Conservation (phyloP, 208 protist genomes). For the Acanthamoeba healyi region DNA sequence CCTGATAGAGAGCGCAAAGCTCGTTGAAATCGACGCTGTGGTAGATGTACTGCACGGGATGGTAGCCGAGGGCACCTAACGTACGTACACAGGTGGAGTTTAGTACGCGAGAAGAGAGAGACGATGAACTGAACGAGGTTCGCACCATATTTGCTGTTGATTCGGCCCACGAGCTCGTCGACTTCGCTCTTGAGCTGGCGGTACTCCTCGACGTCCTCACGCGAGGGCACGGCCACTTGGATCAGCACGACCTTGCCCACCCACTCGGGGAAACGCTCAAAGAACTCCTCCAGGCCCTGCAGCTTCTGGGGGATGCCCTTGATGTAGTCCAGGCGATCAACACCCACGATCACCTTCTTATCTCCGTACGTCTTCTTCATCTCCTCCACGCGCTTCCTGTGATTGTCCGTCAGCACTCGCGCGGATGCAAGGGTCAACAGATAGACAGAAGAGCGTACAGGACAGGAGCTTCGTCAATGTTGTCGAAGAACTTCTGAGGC, state of each 20-base stretch:
- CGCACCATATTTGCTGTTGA: conserved; percentile 91
- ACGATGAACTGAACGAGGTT: conserved; percentile 86
- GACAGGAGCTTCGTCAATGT: conserved; percentile 75
- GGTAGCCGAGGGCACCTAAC: conserved; percentile 75
- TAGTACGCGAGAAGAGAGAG: conserved; percentile 89
- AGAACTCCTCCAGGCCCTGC: conserved; percentile 85
- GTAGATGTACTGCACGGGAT: conserved; percentile 88
- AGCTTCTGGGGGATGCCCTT: conserved; percentile 92
- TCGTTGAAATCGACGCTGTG: conserved; percentile 84
- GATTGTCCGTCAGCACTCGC: too few relatives aligned
- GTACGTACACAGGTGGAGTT: conserved; percentile 71
- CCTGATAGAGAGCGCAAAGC: conserved; percentile 86
- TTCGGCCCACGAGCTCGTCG: conserved; percentile 89
- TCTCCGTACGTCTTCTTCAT: conserved; percentile 85
- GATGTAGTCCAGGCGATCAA: conserved; percentile 93
- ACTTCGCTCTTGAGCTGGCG: conserved; percentile 86
- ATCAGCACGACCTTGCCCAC: conserved; percentile 87
- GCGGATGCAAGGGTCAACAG: too few relatives aligned
- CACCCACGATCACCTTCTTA: conserved; percentile 89
- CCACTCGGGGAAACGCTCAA: conserved; percentile 86
- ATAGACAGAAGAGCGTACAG: too few relatives aligned
- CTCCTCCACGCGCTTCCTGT: conserved; percentile 77
- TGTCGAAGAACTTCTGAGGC: conserved; percentile 82
- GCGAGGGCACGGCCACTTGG: conserved; percentile 91
- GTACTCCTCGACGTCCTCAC: conserved; percentile 91